Base-by-base conservation (phyloP, 1,284 basidiomycete genomes). In the Puccinia novopanici region DNA sequence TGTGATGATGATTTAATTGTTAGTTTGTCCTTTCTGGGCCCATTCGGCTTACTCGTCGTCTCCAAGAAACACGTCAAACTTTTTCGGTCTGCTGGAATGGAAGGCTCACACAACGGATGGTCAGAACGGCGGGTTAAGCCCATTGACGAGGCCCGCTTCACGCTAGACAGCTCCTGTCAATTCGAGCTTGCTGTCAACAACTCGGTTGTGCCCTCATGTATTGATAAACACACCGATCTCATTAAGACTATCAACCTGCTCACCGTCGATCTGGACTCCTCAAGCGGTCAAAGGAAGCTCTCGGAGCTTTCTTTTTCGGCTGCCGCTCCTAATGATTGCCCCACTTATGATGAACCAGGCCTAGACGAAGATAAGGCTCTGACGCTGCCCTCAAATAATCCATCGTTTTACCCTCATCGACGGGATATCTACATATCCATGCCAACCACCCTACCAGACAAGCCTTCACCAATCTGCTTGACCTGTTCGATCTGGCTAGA, bases 401-500 rank as follows among this genome's bases (percentile, higher is more conserved):
- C 42, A 71, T 34, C 68, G 19, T 27, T 75, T 37, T 27, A 63
- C 65, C 74, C 40, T 52, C 40, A 52, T 45, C 42, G 30, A 42
- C 55, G 57, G 27, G 57, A 75, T 45, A 8, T 75, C 24, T 75
- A 75, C 27, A 17, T 55, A 15, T 73, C 71, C 13, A 45, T 5
- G 34, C 30, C 57, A 22, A 65, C n/a, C 59, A 72, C 45, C 50
- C 24, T 22, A 63, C n/a, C 57, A 34, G 27, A 63, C 12, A 13
- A 50, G 3, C 42, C 48, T 24, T 30, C 74, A 45, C 22, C 74
- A 12, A 27, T 34, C 24, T 63, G 40, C 24, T 65, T 52, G 59
- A 75, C 74, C 2, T 75, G 57, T 75, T 61, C 74, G 61, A 63
- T 63, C 17, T 75, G 74, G 74, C 50, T 75, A 52, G 55, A 61